Evolutionary conservation across 2,329 filamentous ascomycete species (phyloP), one percentile per base, ranked within the genome.

Genomic region (Sarocladium strictum): DNA sequence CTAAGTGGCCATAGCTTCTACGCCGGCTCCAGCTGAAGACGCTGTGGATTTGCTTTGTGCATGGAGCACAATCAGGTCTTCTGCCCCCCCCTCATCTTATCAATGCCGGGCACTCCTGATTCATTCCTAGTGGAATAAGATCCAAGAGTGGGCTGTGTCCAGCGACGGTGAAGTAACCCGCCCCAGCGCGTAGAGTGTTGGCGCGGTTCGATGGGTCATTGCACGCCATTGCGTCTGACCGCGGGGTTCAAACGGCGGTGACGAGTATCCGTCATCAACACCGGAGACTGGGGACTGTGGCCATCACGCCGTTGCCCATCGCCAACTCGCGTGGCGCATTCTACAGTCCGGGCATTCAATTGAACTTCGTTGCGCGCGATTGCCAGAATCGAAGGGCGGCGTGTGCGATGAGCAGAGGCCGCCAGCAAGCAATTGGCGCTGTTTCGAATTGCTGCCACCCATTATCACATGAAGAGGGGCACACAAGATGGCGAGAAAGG

Each of bases 391-490:
- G 14, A 43, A 21, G 7, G 38, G 38, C 38, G 38, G n/a, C 38
- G 23, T 21, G 38, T 43, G 4, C 21, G 29, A n/a, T n/a, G 24
- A 27, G 10, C 21, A 27, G 43, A 47, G 43, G 43, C 24, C 21
- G 43, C 24, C 43, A 15, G n/a, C n/a, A 21, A 23, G 10, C 17
- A 11, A 19, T 12, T 12, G 6, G n/a, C 21, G 12, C 23, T 47
- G 43, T 47, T 47, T 47, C 24, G 43, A 47, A 26, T 10, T 47
- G 43, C 43, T 47, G 7, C 29, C 12, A 47, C 43, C 43, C 43
- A 47, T 27, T 27, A 47, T 47, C 43, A 47, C 43, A 47, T 47
- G 43, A 26, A 47, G 43, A 47, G 43, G 43, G 43, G 43, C 21
- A 10, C 11, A 23, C n/a, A 29, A 27, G 43, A 47, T 24, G 17